Evolutionary conservation across 768 basidiomycete genomes (phyloP), one percentile per base, ranked within the genome.

Genomic region (Fistulinella prunicolor): DNA sequence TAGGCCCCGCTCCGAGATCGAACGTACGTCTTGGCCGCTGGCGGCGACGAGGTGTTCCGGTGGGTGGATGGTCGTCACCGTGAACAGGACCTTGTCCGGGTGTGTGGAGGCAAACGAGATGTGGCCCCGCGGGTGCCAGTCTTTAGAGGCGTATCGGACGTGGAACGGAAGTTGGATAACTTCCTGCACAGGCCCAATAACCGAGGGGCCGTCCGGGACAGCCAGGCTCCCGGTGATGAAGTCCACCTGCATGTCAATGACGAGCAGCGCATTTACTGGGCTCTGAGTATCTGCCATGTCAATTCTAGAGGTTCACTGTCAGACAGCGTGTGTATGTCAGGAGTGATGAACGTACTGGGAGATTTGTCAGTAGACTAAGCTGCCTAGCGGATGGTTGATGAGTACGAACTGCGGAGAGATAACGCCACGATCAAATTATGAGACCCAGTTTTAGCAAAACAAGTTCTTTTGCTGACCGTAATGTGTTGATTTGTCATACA

Each of bases 191-290:
- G 67, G 61, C 0, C 74, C 71, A 42, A 92, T 66, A 47, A 90
- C 81, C 5, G 71, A 68, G 24, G 74, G 69, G 0, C 80, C 90
- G 17, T 73, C 74, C 2, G 79, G 70, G 12, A 90, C 87, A 3
- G 89, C 82, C 30, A 94, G 79, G 6, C 82, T 76, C 3, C 90
- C 91, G 17, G 69, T 64, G 22, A 91, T 77, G 58, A 94, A 94
- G 64, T 94, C 91, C 60, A 88, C 78, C 63, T 94, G 91, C 65
- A 89, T 77, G 61, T 93, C 90, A 30, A 92, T 71, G 46, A 91
- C 76, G 43, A 90, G 59, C 19, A 91, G 73, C 1, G 83, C 88
- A 26, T 68, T 56, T 5, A 61, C 47, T 9, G 52, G 26, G 22
- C 19, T 35, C 17, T 10, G 36, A 19, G 28, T 37, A 20, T 35